These are phyloP conservation scores for Aureoboletus auriporus DNA, from an alignment of 768 basidiomycete genomes.

Conservation along the genomic window DNA sequence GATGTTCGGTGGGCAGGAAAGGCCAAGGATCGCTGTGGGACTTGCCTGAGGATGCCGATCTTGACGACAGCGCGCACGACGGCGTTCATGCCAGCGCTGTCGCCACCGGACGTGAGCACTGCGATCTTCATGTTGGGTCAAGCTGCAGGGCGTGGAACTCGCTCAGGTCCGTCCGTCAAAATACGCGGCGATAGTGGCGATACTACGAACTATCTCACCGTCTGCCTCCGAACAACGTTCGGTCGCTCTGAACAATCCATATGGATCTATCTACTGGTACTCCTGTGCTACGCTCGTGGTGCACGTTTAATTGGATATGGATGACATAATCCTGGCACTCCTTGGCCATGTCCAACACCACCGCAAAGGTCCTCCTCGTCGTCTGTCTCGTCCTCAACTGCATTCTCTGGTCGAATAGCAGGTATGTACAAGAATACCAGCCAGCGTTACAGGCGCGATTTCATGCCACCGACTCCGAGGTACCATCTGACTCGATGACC, in stretches of 20 bases:
- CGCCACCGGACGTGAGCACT: constrained; percentile 92
- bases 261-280: too few relatives aligned
- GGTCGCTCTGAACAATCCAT: too few relatives aligned
- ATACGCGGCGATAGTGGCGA: neutral
- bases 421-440: constrained; percentile 35
- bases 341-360: constrained; percentile 38
- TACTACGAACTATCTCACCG: too few relatives aligned
- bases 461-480: constrained; percentile 3
- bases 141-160: too few relatives aligned
- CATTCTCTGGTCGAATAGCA: constrained; percentile 63
- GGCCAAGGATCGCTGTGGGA: constrained; percentile 3
- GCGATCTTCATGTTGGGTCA: constrained; percentile 72
- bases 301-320: neutral
- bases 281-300: too few relatives aligned
- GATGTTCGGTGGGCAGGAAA: neutral
- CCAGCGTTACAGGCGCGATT: too few relatives aligned
- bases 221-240: too few relatives aligned
- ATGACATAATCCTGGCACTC: neutral
- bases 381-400: constrained; percentile 51
- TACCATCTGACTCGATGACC: neutral
- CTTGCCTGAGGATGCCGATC: constrained; percentile 84
- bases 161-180: neutral
- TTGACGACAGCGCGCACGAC: constrained; percentile 93
- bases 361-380: constrained; percentile 47
- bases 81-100: constrained; percentile 97